Conservation (phyloP, 192 early-diverging fungal species). For the Coemansia sp. region DNA sequence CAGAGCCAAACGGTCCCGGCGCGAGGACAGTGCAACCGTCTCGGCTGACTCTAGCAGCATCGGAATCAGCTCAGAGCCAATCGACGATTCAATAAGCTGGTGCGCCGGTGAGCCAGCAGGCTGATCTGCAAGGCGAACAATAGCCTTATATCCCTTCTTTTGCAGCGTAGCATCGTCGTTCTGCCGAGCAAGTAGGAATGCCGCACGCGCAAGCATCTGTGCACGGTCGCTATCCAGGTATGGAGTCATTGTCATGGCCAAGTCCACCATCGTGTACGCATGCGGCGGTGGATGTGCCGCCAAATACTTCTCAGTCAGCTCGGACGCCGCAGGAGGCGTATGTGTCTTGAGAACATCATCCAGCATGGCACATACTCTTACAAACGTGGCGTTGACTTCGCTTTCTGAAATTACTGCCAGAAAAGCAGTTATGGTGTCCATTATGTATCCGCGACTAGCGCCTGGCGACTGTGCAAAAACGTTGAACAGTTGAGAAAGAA, state of each 20-base stretch:
- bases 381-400: slow-evolving; percentile 68
- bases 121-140: slow-evolving; percentile 56
- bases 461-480: slow-evolving; percentile 69
- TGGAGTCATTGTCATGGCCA: slow-evolving; percentile 71
- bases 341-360: slow-evolving; percentile 61
- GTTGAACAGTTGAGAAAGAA: slow-evolving; percentile 77
- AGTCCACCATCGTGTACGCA: slow-evolving; percentile 86
- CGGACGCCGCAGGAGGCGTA: slow-evolving; percentile 55
- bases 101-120: slow-evolving; percentile 30
- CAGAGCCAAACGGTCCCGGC: slow-evolving; percentile 75
- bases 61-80: slow-evolving; percentile 69
- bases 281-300: slow-evolving; percentile 64
- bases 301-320: slow-evolving; percentile 53
- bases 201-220: slow-evolving; percentile 58
- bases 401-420: slow-evolving; percentile 60
- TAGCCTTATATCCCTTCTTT: slow-evolving; percentile 94
- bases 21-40: slow-evolving; percentile 68
- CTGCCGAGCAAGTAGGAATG: slow-evolving; percentile 53
- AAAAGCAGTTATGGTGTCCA: slow-evolving; percentile 70
- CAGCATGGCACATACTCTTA: slow-evolving; percentile 61
- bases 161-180: slow-evolving; percentile 76
- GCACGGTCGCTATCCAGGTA: slow-evolving; percentile 72
- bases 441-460: slow-evolving; percentile 63
- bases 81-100: slow-evolving; percentile 27
- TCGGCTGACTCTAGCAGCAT: slow-evolving; percentile 76